phyloP scores from a whole-genome alignment of 352 stramenopile genomes.

The Phytophthora hybrid region DNA sequence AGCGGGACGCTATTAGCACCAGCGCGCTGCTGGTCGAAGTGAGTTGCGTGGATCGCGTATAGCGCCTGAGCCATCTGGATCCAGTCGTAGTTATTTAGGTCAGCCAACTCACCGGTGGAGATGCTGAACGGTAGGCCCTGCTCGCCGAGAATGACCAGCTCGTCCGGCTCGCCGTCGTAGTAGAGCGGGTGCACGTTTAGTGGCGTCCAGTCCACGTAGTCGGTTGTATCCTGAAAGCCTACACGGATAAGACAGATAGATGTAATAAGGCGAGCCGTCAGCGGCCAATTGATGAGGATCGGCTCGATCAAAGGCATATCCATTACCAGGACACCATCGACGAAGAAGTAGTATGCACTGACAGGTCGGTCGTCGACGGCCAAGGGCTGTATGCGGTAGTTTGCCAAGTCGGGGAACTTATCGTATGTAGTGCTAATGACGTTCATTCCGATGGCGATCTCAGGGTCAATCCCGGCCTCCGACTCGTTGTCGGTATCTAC shows the following conservation, averaged over 20 bases:
- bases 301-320: background rate
- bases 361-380: background rate
- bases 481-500: too few relatives aligned
- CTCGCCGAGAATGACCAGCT: background rate
- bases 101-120: background rate
- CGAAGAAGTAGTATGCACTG: background rate
- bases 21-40: background rate
- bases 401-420: background rate
- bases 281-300: too few relatives aligned
- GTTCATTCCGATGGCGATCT: background rate
- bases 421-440: background rate
- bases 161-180: background rate
- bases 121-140: background rate
- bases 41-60: background rate
- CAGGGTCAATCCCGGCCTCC: background rate
- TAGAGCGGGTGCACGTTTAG: background rate
- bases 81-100: background rate
- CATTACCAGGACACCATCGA: background rate
- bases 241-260: background rate
- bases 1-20: background rate
- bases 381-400: background rate
- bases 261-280: too few relatives aligned
- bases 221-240: background rate
- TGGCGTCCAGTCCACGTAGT: background rate
- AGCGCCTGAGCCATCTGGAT: background rate